Base-by-base conservation (phyloP, 1,284 basidiomycete species). In the Sanguinoderma infundibulare region DNA sequence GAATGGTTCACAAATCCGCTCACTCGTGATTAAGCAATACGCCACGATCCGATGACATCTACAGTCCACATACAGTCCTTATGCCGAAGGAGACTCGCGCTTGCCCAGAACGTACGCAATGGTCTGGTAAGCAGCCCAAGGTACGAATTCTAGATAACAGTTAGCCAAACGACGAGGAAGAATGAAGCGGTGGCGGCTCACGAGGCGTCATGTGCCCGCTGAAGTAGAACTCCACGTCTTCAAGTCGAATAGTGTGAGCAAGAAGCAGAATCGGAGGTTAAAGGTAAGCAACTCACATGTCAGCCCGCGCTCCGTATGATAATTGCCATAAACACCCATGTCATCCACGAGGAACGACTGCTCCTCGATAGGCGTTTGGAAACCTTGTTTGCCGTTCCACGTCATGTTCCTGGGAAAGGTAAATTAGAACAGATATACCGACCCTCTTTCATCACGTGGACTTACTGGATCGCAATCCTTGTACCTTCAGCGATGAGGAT, bases 131-230 rank as follows among this genome's bases (percentile, higher is more conserved):
- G 83, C 77, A 4, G 83, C 82, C 83, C 83, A 85, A 14, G 83
- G 83, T 15, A 85, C 83, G 66, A 85, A 85, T 76, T 86, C 83
- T 85, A 59, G 12, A 40, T 39, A 50, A 35, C 24, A 46, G 42
- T 46, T 26, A 46, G 42, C 24, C 42, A 26, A 28, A 46, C 24
- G 42, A 46, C 1, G 5, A 46, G 17, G 14, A 28, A 26, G 1
- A 26, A 2, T 6, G 9, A 7, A 46, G 12, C 42, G 14, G 24
- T 7, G 15, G 24, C 42, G 28, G 70, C 80, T 68, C 72, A 84
- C 83, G 83, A 56, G 83, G 83, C 5, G 83, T 85, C 84, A 85
- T 85, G 73, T 85, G 84, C 54, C 84, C 83, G 60, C 82, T 84
- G 67, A 78, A 85, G 69, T 74, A 81, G 69, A 85, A 84, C 67